Evolutionary conservation across 1,284 basidiomycete genomes (phyloP).

Genomic region (Xerocomus amazonicus): DNA sequence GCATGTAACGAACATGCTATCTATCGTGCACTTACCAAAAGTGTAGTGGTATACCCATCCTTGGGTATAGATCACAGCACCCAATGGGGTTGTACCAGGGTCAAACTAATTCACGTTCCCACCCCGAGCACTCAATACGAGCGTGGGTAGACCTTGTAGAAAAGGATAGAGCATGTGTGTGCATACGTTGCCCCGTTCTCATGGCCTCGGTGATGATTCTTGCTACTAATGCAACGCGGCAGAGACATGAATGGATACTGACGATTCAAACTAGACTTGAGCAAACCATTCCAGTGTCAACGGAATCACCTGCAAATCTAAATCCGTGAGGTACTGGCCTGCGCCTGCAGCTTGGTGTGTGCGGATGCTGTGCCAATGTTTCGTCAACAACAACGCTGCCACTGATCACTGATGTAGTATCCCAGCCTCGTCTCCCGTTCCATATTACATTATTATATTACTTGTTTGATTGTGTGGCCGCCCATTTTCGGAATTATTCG

Average conservation of each 20-base stretch:
- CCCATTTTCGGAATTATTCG: not conserved
- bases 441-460: too few relatives aligned
- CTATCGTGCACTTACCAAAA: too few relatives aligned
- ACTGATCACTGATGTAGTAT: not conserved
- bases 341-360: not conserved
- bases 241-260: too few relatives aligned
- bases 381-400: not conserved
- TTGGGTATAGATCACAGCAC: not conserved
- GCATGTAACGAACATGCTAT: too few relatives aligned
- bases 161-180: not conserved
- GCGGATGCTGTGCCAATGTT: not conserved
- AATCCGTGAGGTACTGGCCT: not conserved
- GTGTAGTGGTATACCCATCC: not conserved
- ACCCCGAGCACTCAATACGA: not conserved
- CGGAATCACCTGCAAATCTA: not conserved
- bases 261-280: too few relatives aligned
- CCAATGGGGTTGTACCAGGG: not conserved
- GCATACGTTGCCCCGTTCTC: slow-evolving; percentile 6
- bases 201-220: slow-evolving; percentile 1
- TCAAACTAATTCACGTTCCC: not conserved
- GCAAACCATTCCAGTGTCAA: too few relatives aligned
- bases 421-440: not conserved
- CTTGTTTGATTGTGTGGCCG: too few relatives aligned
- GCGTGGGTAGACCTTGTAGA: not conserved
- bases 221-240: not conserved